Conservation (phyloP, 257 asterid genomes). For the Paraleonurus japonicus region DNA sequence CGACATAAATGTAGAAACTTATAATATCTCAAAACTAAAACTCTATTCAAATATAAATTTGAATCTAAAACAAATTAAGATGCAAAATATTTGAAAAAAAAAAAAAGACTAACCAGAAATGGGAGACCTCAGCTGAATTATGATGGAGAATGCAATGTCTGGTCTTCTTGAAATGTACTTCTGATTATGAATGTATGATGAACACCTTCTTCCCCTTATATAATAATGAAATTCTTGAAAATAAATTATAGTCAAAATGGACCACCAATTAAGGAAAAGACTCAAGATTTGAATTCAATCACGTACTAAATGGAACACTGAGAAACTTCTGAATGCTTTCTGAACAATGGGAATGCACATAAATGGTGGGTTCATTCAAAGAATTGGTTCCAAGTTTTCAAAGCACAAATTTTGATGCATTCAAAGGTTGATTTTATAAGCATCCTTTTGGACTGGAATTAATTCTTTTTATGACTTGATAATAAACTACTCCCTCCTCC, state of each 20-base stretch:
- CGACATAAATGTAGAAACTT: not conserved
- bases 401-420: conserved; percentile 12
- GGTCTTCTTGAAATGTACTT: not conserved
- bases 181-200: conserved; percentile 10
- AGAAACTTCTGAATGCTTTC: conserved; percentile 26
- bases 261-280: not conserved
- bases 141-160: not conserved
- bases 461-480: too few species aligned
- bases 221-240: not conserved
- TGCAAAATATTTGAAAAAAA: not conserved
- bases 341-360: conserved; percentile 17
- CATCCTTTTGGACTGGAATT: conserved; percentile 10
- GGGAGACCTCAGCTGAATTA: not conserved
- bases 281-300: conserved; percentile 17
- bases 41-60: too few species aligned
- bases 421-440: conserved; percentile 23
- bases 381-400: not conserved
- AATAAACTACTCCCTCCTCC: too few species aligned
- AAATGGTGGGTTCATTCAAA: conserved; percentile 20
- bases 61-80: not conserved
- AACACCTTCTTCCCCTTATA: conserved; percentile 17
- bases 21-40: not conserved
- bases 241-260: not conserved
- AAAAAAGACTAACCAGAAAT: not conserved
- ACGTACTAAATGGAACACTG: not conserved